phyloP scores from a whole-genome alignment of 495 filamentous ascomycete species.

The Amphirosellinia nigrospora region DNA sequence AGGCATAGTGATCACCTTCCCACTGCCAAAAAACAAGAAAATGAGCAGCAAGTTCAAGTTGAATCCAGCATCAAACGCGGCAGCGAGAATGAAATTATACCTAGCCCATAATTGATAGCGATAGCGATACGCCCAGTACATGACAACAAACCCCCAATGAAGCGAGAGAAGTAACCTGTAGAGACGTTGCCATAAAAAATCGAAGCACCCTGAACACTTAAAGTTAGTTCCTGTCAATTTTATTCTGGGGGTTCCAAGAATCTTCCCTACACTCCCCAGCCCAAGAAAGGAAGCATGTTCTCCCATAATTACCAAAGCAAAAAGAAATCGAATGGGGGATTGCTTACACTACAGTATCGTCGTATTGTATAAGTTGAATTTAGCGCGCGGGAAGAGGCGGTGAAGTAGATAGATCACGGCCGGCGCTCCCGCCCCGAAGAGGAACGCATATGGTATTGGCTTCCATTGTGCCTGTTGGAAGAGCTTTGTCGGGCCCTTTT shows the following conservation, averaged over 20 bases:
- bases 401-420: constrained; percentile 56
- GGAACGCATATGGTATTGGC: constrained; percentile 61
- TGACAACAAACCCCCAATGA: constrained; percentile 64
- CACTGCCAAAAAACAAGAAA: constrained; percentile 61
- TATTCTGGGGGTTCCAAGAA: background rate
- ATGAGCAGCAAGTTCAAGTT: constrained; percentile 63
- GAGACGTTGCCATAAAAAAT: constrained; percentile 57
- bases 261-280: background rate
- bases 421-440: constrained; percentile 58
- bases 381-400: constrained; percentile 53
- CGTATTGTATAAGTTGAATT: constrained; percentile 62
- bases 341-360: constrained; percentile 51
- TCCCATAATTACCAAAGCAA: background rate
- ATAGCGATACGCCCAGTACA: constrained; percentile 59
- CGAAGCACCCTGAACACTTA: constrained; percentile 34
- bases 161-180: constrained; percentile 60
- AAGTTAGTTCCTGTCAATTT: background rate
- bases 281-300: background rate
- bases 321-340: background rate
- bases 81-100: constrained; percentile 63
- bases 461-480: constrained; percentile 57
- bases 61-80: constrained; percentile 64
- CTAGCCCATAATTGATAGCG: constrained; percentile 62
- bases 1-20: constrained; percentile 60
- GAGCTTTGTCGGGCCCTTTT: constrained; percentile 57